Evolutionary conservation across 805 yeast species (phyloP).

Genomic region (Lachancea waltii): DNA sequence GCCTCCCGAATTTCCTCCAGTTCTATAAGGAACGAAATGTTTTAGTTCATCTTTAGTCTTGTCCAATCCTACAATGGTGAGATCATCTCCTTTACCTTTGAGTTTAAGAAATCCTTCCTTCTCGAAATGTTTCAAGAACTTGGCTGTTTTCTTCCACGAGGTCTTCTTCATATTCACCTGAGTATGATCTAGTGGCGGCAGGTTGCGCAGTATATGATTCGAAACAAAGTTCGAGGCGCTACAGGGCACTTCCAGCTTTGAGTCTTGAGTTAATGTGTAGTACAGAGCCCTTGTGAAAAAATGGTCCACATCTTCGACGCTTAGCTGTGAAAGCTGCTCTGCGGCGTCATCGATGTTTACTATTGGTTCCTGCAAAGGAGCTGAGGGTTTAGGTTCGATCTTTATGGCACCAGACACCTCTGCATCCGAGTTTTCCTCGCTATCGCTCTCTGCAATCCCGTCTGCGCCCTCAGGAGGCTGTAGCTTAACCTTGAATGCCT

Average conservation of each 20-base stretch:
- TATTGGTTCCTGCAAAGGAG: neutral
- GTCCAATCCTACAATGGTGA: constrained; percentile 44
- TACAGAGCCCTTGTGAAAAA: constrained; percentile 65
- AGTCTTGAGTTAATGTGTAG: constrained; percentile 55
- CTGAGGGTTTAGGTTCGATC: constrained; percentile 3
- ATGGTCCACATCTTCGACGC: constrained; percentile 62
- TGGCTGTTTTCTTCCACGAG: constrained; percentile 84
- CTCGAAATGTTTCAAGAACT: constrained; percentile 81
- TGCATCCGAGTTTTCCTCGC: constrained; percentile 14
- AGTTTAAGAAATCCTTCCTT: constrained; percentile 59
- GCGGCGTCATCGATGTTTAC: constrained; percentile 28
- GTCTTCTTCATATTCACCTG: constrained; percentile 65
- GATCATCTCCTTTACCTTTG: constrained; percentile 82
- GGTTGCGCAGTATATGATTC: constrained; percentile 55
- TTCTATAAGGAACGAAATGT: constrained; percentile 59
- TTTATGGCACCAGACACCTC: no score
- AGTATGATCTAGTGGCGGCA: constrained; percentile 58
- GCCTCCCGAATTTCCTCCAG: no score
- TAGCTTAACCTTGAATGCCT: constrained; percentile 41
- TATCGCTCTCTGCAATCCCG: constrained; percentile 8
- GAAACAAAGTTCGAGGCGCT: constrained; percentile 72
- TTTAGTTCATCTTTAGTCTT: constrained; percentile 46
- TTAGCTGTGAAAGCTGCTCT: constrained; percentile 37
- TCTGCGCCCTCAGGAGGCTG: constrained; percentile 35
- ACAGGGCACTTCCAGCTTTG: constrained; percentile 54